phyloP scores from a whole-genome alignment of 164 flowering plant species.

The Euptelea pleiosperma region DNA sequence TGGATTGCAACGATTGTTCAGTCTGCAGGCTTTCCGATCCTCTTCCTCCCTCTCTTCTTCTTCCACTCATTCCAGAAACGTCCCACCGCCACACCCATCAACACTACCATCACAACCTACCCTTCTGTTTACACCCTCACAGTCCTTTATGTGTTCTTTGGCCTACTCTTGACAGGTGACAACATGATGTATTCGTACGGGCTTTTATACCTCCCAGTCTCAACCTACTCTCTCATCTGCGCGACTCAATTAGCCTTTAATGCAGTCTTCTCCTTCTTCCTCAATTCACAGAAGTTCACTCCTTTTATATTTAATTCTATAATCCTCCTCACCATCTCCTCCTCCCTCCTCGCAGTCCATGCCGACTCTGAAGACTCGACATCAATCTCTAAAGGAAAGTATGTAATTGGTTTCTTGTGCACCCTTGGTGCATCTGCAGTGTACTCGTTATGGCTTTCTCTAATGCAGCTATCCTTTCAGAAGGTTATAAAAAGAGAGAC shows the following conservation, averaged over 20 bases:
- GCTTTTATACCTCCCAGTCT: constrained; percentile 28
- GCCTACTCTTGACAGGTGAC: constrained; percentile 18
- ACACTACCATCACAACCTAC: background rate
- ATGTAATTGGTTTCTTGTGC: constrained; percentile 22
- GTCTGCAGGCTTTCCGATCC: constrained; percentile 26
- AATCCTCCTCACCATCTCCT: constrained; percentile 22
- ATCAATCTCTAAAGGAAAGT: constrained; percentile 17
- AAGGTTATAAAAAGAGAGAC: constrained; percentile 19
- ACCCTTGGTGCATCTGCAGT: constrained; percentile 31
- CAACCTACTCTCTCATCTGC: constrained; percentile 30
- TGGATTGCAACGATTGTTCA: constrained; percentile 37
- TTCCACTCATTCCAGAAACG: background rate
- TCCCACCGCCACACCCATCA: background rate
- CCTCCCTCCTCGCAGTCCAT: constrained; percentile 22
- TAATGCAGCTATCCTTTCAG: constrained; percentile 23
- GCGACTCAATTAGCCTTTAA: constrained; percentile 31
- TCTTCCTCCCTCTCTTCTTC: constrained; percentile 18
- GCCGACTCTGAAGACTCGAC: constrained; percentile 9
- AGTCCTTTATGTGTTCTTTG: constrained; percentile 16
- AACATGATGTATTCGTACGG: constrained; percentile 30
- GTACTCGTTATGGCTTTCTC: constrained; percentile 25
- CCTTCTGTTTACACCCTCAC: constrained; percentile 5
- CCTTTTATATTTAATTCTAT: constrained; percentile 19
- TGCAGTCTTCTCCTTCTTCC: constrained; percentile 25
- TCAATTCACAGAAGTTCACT: constrained; percentile 29